Base-by-base conservation (phyloP, 306 rosid species). In the Medicago ruthenica region DNA sequence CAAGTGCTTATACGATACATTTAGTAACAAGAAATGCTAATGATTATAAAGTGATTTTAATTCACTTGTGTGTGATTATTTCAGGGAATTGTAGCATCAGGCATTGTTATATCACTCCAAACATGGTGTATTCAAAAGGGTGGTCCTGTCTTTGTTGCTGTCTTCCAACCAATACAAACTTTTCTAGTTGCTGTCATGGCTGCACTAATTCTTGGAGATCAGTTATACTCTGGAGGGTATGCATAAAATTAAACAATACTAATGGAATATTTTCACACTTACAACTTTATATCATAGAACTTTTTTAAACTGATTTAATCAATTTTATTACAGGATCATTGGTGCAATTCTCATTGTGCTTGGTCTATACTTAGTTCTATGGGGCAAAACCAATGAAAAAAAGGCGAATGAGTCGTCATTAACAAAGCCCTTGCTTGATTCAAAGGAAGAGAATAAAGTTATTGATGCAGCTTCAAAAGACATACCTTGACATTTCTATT, bases 71-170 rank as follows among this genome's bases (percentile, higher is more conserved):
- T n/a, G 1, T 78, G 75, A 70, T 64, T 50, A 22, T 76, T 82
- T 6, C 72, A 90, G 89, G 89, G 87, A 68, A 55, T 88, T 78
- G 84, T 88, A 67, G 81, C 90, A 21, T 88, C 90, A 0, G 92
- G 83, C 15, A 37, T 86, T 60, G 89, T 83, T 17, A 77, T 88
- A 10, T 83, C 88, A 57, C 87, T 88, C 65, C 91, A 85, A 84
- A 90, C 90, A 71, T 90, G 92, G 92, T 90, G 92, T 54, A 86
- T 90, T 61, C 88, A 88, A 75, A 90, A 86, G 66, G 88, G 89
- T 70, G 92, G 91, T 42, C 95, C 95, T 8, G 95, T 87, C 15
- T 90, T 84, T 84, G 95, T 87, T 71, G 95, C 90, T 40, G 92
- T 84, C 39, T 90, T 87, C 76, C 95, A 90, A 73, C 90, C 92